Evolutionary conservation across 352 stramenopile genomes (phyloP), one percentile per base, ranked within the genome.

Genomic region (Phytopythium boreale): DNA sequence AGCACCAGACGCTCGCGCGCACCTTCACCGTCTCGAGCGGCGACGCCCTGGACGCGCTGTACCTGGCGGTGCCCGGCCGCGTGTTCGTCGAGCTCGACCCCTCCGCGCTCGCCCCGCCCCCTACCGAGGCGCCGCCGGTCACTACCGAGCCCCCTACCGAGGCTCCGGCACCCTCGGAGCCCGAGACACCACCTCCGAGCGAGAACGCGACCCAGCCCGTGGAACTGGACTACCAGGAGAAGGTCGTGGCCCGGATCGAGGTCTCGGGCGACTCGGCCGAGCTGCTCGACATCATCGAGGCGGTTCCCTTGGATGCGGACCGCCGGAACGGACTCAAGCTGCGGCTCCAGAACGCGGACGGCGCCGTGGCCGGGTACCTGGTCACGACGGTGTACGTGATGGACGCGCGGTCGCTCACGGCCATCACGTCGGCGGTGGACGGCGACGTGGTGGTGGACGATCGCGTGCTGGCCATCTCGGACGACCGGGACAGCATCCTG

Each of bases 261-360:
- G 63, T 90, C 55, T 77, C 70, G 39, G 75, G 80, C 60, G 82
- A 87, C 71, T 88, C 80, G 61, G 71, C 69, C 7, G 77, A 78
- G 26, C 53, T 90, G 52, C 53, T 59, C 1, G 53, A 78, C 7
- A 46, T 80, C 26, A 68, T 88, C 20, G 77, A 90, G 37, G 72
- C 72, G 47, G 61, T 71, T 11, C 62, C 76, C 0, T 56, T 84
- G 44, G 67, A 85, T 34, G 64, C 74, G 26, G 68, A 66, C 10
- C 68, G 64, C 29, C 59, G 72, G 34, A 72, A 90, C 53, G 79
- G 71, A 20, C 63, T 90, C 27, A 83, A 82, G 46, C 50, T 80
- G 49, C 72, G 75, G 46, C 64, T 88, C 60, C 81, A 78, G 64
- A 88, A 90, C 70, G 63, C 77, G 68, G 69, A 87, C 58, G 73